Base-by-base conservation (phyloP, 352 stramenopile genomes). In the Phytophthora uliginosa region DNA sequence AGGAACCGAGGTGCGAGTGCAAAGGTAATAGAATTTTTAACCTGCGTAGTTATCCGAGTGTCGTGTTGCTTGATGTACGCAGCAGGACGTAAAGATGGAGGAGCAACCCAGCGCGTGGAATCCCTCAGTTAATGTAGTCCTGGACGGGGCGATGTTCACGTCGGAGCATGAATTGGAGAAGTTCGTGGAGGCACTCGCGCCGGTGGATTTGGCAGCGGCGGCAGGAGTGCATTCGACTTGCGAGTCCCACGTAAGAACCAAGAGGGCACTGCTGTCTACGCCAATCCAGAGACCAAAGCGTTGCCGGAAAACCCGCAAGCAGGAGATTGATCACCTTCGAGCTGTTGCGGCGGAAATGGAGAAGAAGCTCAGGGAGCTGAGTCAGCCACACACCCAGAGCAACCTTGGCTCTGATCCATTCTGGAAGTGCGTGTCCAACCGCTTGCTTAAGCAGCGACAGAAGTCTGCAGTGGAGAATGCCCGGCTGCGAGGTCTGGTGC, bases 291-390 rank as follows among this genome's bases (percentile, higher is more conserved):
- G 38, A 33, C 66, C 58, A 48, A 86, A 71, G 8, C 77, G 79
- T 9, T 72, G n/a, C 45, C 56, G 48, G 15, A 86, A 84, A 73
- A 71, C 71, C 3, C 69, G 70, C 52, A 89, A 86, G 60, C 72
- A 85, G 52, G 77, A 86, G 69, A 69, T 89, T 18, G 79, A 83
- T 40, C 63, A 76, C 18, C 57, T 89, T 56, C 82, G 79, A 28
- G 66, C 64, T 4, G 68, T 84, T 8, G 77, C 77, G 13, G 52
- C 68, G 22, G 71, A 72, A 40, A 55, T 89, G 33, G 81, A 86
- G 50, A 71, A 62, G 58, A 80, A 89, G 56, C 74, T 91, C 17
- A 63, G 68, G 26, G 54, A 69, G 5, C 61, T 86, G 3, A 79
- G 77, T 51, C 61, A 81, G 51, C 47, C 51, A 18, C 66, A 77